These are phyloP conservation scores for Russula compacta DNA, from an alignment of 768 basidiomycete species.

Conservation along the genomic window DNA sequence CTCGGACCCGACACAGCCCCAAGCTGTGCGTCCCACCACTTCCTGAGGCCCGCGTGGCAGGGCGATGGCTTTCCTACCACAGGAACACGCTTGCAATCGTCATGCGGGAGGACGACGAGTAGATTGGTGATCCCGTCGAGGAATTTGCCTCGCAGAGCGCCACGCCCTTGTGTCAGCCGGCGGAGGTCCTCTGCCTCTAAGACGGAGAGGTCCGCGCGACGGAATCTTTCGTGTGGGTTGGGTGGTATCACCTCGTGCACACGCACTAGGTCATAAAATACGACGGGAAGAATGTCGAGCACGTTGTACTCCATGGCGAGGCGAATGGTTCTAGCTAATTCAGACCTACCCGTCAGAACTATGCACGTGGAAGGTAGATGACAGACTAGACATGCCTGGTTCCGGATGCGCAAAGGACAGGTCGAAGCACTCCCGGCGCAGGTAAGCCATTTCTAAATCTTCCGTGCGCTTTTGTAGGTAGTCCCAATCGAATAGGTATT, in stretches of 20 bases:
- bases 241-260: slow-evolving; percentile 12
- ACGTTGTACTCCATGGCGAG: slow-evolving; percentile 16
- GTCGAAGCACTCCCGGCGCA: slow-evolving; percentile 11
- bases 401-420: slow-evolving; percentile 15
- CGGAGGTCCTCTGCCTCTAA: slow-evolving; percentile 15
- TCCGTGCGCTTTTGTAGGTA: slow-evolving; percentile 13
- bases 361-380: not conserved
- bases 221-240: slow-evolving; percentile 8
- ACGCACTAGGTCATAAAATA: slow-evolving; percentile 14
- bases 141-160: slow-evolving; percentile 11
- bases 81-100: slow-evolving; percentile 85
- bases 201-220: slow-evolving; percentile 13
- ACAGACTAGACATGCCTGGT: slow-evolving; percentile 5
- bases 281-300: slow-evolving; percentile 16
- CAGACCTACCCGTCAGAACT: not conserved
- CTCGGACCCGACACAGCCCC: slow-evolving; percentile 10
- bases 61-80: slow-evolving; percentile 28
- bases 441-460: slow-evolving; percentile 14
- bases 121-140: slow-evolving; percentile 43
- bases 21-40: slow-evolving; percentile 13
- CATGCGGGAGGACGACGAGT: slow-evolving; percentile 74
- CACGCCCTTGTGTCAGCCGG: slow-evolving; percentile 14
- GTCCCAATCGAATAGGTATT: slow-evolving; percentile 16
- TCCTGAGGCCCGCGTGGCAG: slow-evolving; percentile 8
- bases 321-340: slow-evolving; percentile 12